A percentile compares a stretch with the other conserved stretches of the same genome.
Evolutionary conservation across 768 basidiomycete species (phyloP).

Genomic region (Melanogaster broomeanus): DNA sequence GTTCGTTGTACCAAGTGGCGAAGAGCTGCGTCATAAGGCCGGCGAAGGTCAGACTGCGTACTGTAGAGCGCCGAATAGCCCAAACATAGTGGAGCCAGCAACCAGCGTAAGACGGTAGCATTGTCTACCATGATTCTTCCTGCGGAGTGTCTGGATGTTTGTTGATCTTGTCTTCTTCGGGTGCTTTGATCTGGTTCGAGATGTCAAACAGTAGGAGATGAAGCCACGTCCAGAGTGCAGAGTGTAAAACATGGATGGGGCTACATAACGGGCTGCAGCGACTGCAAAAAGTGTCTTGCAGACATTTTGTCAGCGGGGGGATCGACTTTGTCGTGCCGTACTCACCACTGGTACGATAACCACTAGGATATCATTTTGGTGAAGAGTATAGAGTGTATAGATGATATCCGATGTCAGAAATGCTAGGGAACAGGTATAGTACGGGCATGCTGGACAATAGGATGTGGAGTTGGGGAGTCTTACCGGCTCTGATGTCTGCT

Average conservation of each 20-base stretch:
- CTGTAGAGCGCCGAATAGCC: constrained; percentile 37
- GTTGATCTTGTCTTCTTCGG: constrained; percentile 46
- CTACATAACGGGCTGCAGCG: constrained; percentile 34
- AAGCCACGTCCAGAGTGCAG: constrained; percentile 45
- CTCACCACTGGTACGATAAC: constrained; percentile 49
- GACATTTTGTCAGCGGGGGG: not conserved
- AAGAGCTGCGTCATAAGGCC: constrained; percentile 36
- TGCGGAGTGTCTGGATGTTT: constrained; percentile 47
- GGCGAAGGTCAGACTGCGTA: constrained; percentile 26
- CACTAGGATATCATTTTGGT: constrained; percentile 48
- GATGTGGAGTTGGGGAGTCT: not conserved
- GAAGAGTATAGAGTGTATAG: constrained; percentile 41
- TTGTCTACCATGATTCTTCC: constrained; percentile 39
- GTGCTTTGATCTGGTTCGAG: constrained; percentile 44
- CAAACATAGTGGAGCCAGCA: constrained; percentile 36
- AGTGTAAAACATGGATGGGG: constrained; percentile 19
- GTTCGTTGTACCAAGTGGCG: constrained; percentile 41
- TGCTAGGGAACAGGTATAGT: constrained; percentile 1
- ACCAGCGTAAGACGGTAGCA: constrained; percentile 39
- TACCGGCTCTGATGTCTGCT: not conserved
- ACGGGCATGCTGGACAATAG: constrained; percentile 16
- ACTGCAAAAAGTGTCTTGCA: constrained; percentile 34
- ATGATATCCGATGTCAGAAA: constrained; percentile 20
- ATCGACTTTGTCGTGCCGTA: not conserved
- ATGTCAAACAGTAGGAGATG: constrained; percentile 47